These are phyloP conservation scores for Rhizophagus clarus DNA, from an alignment of 192 early-diverging fungal species.

Conservation along the genomic window DNA sequence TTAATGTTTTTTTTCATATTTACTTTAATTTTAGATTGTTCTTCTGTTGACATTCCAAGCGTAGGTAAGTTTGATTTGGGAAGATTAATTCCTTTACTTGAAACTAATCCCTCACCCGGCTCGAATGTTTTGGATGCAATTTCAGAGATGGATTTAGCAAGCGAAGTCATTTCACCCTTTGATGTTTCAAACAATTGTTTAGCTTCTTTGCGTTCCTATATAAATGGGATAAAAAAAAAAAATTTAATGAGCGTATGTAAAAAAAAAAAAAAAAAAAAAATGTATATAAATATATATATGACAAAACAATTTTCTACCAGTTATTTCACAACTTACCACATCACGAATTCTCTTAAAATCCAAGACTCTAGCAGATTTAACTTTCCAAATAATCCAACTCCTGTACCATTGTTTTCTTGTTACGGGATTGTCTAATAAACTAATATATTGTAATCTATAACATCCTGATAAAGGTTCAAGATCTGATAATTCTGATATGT, in stretches of 20 bases:
- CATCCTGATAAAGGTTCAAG: slow-evolving; percentile 69
- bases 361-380: slow-evolving; percentile 76
- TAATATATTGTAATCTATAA: slow-evolving; percentile 57
- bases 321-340: slow-evolving; percentile 46
- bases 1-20: background rate
- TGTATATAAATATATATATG: too few relatives aligned
- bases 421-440: slow-evolving; percentile 91
- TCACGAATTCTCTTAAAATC: slow-evolving; percentile 83
- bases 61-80: slow-evolving; percentile 60
- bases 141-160: slow-evolving; percentile 67
- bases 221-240: slow-evolving; percentile 2
- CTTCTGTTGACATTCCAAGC: slow-evolving; percentile 63
- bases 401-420: slow-evolving; percentile 81
- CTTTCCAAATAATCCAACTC: slow-evolving; percentile 78
- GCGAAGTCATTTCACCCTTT: slow-evolving; percentile 62
- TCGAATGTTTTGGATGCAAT: slow-evolving; percentile 82
- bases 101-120: slow-evolving; percentile 72
- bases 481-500: slow-evolving; percentile 81
- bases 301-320: too few relatives aligned
- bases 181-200: slow-evolving; percentile 71
- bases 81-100: slow-evolving; percentile 19
- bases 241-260: background rate
- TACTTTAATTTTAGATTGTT: slow-evolving; percentile 68
- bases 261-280: background rate
- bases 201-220: slow-evolving; percentile 82